Conservation (phyloP, 1,139 yeast genomes). For the Magnusiomyces ingens region DNA sequence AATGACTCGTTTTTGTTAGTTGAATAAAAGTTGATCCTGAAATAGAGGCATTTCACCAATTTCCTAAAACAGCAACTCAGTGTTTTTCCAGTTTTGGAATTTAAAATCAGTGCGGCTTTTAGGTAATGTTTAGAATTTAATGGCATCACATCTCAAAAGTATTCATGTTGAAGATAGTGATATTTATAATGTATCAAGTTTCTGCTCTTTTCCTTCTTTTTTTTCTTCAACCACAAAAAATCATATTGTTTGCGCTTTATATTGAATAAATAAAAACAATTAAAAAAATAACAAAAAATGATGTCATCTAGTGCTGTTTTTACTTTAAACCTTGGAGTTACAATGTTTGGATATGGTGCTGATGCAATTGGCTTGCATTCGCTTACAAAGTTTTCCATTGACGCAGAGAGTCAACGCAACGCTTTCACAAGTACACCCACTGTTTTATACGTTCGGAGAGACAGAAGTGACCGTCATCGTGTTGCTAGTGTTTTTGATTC, state of each 20-base stretch:
- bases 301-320: conserved; percentile 16
- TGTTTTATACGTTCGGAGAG: conserved; percentile 44
- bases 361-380: conserved; percentile 14
- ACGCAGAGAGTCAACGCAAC: conserved; percentile 21
- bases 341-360: conserved; percentile 11
- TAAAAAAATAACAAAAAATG: conserved; percentile 6
- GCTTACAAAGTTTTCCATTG: conserved; percentile 10
- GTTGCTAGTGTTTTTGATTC: conserved; percentile 45
- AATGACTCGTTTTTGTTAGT: too few species aligned
- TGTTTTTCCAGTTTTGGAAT: too few species aligned
- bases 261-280: too few species aligned
- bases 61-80: too few species aligned
- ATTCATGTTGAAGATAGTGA: background rate
- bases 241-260: too few species aligned
- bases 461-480: conserved; percentile 41
- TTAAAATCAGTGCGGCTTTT: too few species aligned
- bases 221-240: too few species aligned
- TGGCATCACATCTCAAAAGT: background rate
- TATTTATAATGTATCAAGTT: too few species aligned
- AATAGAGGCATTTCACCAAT: too few species aligned
- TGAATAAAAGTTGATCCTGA: too few species aligned
- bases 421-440: conserved; percentile 36
- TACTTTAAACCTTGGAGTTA: conserved; percentile 13
- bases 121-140: too few species aligned
- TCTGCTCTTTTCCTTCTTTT: too few species aligned